phyloP scores from a whole-genome alignment of 345 rosid species.

The Eutrema yunnanense region DNA sequence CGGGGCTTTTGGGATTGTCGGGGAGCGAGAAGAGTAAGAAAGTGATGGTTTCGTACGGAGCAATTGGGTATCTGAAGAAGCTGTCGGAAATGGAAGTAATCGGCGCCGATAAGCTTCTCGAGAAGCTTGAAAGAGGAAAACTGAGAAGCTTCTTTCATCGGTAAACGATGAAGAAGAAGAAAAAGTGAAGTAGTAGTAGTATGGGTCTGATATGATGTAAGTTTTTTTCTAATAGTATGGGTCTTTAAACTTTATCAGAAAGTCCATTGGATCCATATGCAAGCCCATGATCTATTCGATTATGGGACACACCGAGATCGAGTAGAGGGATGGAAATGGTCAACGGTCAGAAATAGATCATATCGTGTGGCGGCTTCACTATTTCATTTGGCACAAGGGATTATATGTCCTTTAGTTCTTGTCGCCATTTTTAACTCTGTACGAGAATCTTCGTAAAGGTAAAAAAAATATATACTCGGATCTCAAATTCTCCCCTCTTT shows the following conservation, averaged over 20 bases:
- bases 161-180: background rate
- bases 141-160: conserved; percentile 56
- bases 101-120: conserved; percentile 76
- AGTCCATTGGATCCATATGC: background rate
- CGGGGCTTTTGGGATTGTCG: conserved; percentile 56
- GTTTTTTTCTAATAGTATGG: background rate
- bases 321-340: background rate
- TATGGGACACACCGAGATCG: background rate
- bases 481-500: background rate
- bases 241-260: background rate
- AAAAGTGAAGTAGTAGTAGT: background rate
- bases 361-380: background rate
- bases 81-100: conserved; percentile 81
- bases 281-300: background rate
- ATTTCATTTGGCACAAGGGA: background rate
- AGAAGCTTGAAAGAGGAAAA: conserved; percentile 69
- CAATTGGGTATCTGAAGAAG: conserved; percentile 90
- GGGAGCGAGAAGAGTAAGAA: conserved; percentile 81
- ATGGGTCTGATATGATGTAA: background rate
- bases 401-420: background rate
- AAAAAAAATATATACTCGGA: background rate
- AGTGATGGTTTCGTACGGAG: conserved; percentile 88
- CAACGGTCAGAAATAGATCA: conserved; percentile 8
- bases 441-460: background rate
- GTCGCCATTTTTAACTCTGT: background rate